Evolutionary conservation across 805 yeast species (phyloP).

Genomic region (Myxozyma mucilagina): DNA sequence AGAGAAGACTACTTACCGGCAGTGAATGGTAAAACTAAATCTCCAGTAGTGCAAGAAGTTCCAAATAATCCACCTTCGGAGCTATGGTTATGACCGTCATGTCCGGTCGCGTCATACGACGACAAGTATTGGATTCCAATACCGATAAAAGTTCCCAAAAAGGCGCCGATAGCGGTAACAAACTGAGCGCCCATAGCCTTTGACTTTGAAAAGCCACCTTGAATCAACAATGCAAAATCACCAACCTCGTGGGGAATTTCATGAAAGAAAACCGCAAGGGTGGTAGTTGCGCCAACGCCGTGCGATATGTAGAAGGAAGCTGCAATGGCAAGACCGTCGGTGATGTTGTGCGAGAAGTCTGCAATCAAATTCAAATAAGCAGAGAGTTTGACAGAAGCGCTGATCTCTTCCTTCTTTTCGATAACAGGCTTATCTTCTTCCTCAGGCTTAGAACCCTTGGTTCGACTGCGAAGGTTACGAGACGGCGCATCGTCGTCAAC

Average conservation of each 20-base stretch:
- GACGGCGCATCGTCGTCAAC: slow-evolving; percentile 6
- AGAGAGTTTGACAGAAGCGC: slow-evolving; percentile 45
- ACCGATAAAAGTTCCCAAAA: slow-evolving; percentile 65
- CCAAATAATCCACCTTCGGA: slow-evolving; percentile 47
- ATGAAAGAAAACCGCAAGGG: slow-evolving; percentile 70
- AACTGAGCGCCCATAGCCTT: slow-evolving; percentile 69
- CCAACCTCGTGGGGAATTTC: slow-evolving; percentile 83
- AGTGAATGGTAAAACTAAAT: slow-evolving; percentile 64
- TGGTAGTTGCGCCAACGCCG: slow-evolving; percentile 64
- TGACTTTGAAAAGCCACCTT: slow-evolving; percentile 66
- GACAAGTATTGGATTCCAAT: slow-evolving; percentile 46
- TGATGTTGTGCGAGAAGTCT: slow-evolving; percentile 70
- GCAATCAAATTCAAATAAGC: slow-evolving; percentile 68
- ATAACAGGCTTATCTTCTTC: not conserved
- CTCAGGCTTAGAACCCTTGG: not conserved
- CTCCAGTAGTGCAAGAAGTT: slow-evolving; percentile 53
- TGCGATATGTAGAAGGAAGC: slow-evolving; percentile 65
- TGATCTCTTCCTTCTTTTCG: slow-evolving; percentile 21
- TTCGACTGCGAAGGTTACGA: slow-evolving; percentile 15
- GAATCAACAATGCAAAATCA: slow-evolving; percentile 70
- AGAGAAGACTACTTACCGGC: slow-evolving; percentile 49
- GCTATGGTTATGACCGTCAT: slow-evolving; percentile 10
- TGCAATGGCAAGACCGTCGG: slow-evolving; percentile 75
- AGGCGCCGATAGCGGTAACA: slow-evolving; percentile 64
- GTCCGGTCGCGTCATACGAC: slow-evolving; percentile 24